phyloP scores from a whole-genome alignment of 208 protist genomes.

The Trypanosoma brucei region DNA sequence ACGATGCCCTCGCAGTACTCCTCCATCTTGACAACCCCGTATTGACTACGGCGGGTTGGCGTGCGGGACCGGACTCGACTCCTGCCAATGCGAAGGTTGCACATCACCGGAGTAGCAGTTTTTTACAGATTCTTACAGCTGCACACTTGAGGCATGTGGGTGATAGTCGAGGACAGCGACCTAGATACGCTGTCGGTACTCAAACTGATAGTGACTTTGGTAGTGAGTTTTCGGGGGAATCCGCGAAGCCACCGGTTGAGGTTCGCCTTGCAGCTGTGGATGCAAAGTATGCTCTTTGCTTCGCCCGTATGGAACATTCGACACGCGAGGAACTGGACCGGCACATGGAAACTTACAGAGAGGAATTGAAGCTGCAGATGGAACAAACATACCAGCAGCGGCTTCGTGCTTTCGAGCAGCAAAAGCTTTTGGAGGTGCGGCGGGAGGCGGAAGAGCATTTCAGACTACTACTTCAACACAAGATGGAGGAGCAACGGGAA shows the following conservation, averaged over 20 bases:
- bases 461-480: slow-evolving; percentile 39
- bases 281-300: slow-evolving; percentile 79
- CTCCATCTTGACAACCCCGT: slow-evolving; percentile 26
- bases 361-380: slow-evolving; percentile 70
- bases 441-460: slow-evolving; percentile 53
- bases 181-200: slow-evolving; percentile 28
- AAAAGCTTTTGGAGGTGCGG: slow-evolving; percentile 49
- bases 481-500: slow-evolving; percentile 62
- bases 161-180: neutral
- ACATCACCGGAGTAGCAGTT: slow-evolving; percentile 24
- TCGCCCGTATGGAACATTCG: slow-evolving; percentile 57
- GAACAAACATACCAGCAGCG: slow-evolving; percentile 69
- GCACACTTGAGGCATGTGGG: slow-evolving; percentile 25
- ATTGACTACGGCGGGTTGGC: no score
- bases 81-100: no score
- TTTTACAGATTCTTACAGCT: slow-evolving; percentile 53
- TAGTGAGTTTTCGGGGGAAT: slow-evolving; percentile 5
- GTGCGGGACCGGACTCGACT: no score
- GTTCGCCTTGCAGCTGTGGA: slow-evolving; percentile 81
- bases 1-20: slow-evolving; percentile 27
- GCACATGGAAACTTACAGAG: slow-evolving; percentile 62
- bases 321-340: slow-evolving; percentile 68
- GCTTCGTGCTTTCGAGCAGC: slow-evolving; percentile 56
- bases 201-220: slow-evolving; percentile 41
- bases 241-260: slow-evolving; percentile 60